Base-by-base conservation (phyloP, 1,284 basidiomycete genomes). In the Thelephora terrestris region DNA sequence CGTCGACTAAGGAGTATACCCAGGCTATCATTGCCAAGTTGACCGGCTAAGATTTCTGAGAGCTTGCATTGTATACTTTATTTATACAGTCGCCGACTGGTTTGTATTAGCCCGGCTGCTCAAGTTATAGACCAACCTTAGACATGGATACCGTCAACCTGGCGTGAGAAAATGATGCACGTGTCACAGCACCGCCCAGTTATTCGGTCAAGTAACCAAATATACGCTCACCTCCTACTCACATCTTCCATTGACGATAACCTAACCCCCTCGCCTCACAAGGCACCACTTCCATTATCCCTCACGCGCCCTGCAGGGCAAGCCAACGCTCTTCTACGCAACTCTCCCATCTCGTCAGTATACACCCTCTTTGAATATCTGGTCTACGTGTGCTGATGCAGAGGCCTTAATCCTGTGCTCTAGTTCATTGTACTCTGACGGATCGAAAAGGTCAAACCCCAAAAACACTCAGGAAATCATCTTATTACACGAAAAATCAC, bases 241-340 rank as follows among this genome's bases (percentile, higher is more conserved):
- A 55, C 55, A 47, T 58, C 55, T 52, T 56, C 59, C 61, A 61
- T 62, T 66, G 57, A 73, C 71, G 68, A 72, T 64, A 65, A 67
- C 61, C 70, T 68, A 68, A 69, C 59, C 59, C 58, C 65, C 72
- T 73, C 71, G 74, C 74, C 75, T 74, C 66, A 63, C 66, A 63
- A 71, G 76, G 75, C 75, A 68, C 63, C 76, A 75, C 73, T 69
- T 65, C 71, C 67, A 73, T 73, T 65, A 68, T 63, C 67, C 69
- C 79, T 72, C 84, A 88, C 84, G 79, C 71, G 85, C 85, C 84
- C 85, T 71, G 74, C 84, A 85, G 83, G 85, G 85, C 85, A 88
- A 81, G 75, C 74, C 80, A 65, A 74, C 70, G 51, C 55, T 71
- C 74, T 70, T 58, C 58, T 57, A 64, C 59, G 17, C 39, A 42